A percentile compares a stretch with the other conserved stretches of the same genome.
Conservation (phyloP, 2,329 filamentous ascomycete species). For the Aspergillus sp. region DNA sequence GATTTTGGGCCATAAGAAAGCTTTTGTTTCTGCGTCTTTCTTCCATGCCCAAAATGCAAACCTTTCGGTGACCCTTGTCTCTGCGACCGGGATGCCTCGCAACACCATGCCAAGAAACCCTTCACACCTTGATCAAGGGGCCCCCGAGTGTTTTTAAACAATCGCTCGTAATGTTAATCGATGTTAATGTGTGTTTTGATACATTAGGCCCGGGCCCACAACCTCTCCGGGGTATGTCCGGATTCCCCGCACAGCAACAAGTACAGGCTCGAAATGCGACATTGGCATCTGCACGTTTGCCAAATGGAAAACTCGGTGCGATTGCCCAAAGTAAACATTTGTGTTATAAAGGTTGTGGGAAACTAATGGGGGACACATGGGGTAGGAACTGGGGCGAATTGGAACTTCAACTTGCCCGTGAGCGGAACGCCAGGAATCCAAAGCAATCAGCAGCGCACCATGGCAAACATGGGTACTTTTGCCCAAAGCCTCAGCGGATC, state of each 20-base stretch:
- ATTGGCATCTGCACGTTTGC: constrained; percentile 49
- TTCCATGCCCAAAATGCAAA: constrained; percentile 22
- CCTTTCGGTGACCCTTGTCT: constrained; percentile 15
- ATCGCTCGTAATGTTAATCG: not conserved
- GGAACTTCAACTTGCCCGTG: constrained; percentile 58
- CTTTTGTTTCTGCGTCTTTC: not conserved
- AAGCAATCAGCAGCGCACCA: constrained; percentile 51
- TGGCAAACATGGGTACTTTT: constrained; percentile 54
- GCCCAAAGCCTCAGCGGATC: constrained; percentile 57
- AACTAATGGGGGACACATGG: constrained; percentile 22
- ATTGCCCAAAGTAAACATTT: not conserved
- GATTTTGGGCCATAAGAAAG: constrained; percentile 5
- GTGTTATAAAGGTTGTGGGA: constrained; percentile 5
- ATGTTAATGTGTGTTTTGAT: constrained; percentile 15
- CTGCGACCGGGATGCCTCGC: constrained; percentile 23
- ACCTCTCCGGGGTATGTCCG: constrained; percentile 53
- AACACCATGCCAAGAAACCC: constrained; percentile 6
- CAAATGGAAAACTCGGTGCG: constrained; percentile 57
- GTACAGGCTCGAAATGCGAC: constrained; percentile 48
- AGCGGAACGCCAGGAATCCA: constrained; percentile 53
- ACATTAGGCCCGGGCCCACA: constrained; percentile 49
- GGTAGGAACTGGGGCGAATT: constrained; percentile 55
- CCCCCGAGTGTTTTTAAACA: constrained; percentile 2
- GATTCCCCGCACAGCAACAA: constrained; percentile 55
- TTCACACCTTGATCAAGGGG: constrained; percentile 1